phyloP scores from a whole-genome alignment of 352 stramenopile genomes.

The Phytophthora cactorum region DNA sequence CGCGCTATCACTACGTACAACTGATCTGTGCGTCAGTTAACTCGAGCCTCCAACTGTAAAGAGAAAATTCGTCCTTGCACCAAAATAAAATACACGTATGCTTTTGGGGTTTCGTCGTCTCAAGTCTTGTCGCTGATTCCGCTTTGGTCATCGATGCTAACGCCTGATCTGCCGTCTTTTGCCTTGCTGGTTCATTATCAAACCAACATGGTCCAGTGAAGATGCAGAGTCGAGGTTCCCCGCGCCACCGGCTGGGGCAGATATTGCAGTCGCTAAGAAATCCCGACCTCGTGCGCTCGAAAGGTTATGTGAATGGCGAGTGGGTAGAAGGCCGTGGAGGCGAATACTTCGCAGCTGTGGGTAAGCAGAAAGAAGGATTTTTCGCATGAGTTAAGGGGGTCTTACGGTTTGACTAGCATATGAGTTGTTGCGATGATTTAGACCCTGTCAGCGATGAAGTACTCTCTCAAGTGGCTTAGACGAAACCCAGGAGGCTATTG shows the following conservation, averaged over 20 bases:
- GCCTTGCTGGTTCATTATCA: slow-evolving; percentile 6
- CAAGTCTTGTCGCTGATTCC: slow-evolving; percentile 20
- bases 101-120: not conserved
- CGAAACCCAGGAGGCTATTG: too few species aligned
- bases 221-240: slow-evolving; percentile 10
- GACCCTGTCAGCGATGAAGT: too few species aligned
- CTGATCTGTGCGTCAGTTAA: not conserved
- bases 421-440: too few species aligned
- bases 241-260: not conserved
- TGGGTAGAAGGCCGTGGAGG: slow-evolving; percentile 54
- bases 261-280: slow-evolving; percentile 33
- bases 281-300: slow-evolving; percentile 57
- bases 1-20: slow-evolving; percentile 39
- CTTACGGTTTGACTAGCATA: too few species aligned
- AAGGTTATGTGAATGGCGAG: slow-evolving; percentile 64
- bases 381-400: too few species aligned
- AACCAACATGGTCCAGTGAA: slow-evolving; percentile 8
- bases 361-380: slow-evolving; percentile 8
- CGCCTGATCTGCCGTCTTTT: not conserved
- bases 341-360: slow-evolving; percentile 52
- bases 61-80: not conserved
- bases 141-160: not conserved
- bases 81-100: not conserved
- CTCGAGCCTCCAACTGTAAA: not conserved
- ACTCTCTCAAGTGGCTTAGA: too few species aligned